Percentiles rank a stretch among this genome's conserved stretches.
Conservation (phyloP, 2,329 filamentous ascomycete genomes). For the Aspergillus alliaceus region DNA sequence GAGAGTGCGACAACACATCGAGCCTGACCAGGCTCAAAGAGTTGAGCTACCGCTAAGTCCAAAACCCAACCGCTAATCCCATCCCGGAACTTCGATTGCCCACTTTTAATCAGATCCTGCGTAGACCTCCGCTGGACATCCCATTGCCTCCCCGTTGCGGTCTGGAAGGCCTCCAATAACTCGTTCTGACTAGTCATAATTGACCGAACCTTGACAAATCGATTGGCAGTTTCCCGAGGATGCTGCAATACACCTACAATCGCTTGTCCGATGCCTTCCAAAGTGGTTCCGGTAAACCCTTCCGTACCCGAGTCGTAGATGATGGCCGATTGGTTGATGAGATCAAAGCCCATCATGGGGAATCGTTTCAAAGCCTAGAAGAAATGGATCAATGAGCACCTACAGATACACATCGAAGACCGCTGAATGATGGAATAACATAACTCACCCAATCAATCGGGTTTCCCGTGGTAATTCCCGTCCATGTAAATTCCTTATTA, state of each 20-base stretch:
- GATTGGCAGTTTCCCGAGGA: constrained; percentile 9
- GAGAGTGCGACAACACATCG: constrained; percentile 3
- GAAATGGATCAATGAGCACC: constrained; percentile 1
- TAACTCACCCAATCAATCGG: constrained; percentile 10
- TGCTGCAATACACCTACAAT: constrained; percentile 10
- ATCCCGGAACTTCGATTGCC: neutral
- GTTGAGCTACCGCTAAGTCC: too few species aligned
- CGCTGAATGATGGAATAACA: too few species aligned
- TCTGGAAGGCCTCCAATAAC: constrained; percentile 10
- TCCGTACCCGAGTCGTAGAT: constrained; percentile 12
- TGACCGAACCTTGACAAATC: constrained; percentile 6
- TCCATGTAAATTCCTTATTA: constrained; percentile 4
- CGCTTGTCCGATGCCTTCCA: constrained; percentile 9
- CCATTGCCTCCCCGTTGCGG: constrained; percentile 5
- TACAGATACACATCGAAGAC: too few species aligned
- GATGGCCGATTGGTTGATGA: neutral
- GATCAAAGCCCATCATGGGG: too few species aligned
- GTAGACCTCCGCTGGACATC: constrained; percentile 5
- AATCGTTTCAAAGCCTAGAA: too few species aligned
- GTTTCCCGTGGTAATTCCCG: constrained; percentile 8
- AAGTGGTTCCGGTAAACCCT: constrained; percentile 5
- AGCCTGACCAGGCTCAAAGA: constrained; percentile 2
- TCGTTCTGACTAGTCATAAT: constrained; percentile 9
- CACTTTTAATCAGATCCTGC: too few species aligned
- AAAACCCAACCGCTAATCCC: too few species aligned